These are phyloP conservation scores for Daedaleopsis sinensis DNA, from an alignment of 768 basidiomycete genomes.

Conservation along the genomic window DNA sequence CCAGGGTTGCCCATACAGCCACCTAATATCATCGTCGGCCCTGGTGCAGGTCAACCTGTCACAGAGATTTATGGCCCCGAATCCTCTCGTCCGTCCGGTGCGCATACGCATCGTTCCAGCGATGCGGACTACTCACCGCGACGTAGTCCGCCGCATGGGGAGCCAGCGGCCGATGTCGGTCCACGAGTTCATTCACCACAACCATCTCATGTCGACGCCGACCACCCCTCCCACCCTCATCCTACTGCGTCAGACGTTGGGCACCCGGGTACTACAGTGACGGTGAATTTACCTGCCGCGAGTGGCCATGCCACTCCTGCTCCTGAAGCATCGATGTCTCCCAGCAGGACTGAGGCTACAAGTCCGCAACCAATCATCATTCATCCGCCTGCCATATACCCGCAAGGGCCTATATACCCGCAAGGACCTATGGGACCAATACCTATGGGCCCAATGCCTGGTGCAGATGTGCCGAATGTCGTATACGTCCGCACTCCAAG, in stretches of 20 bases:
- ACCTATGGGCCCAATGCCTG: background rate
- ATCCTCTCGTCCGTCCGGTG: background rate
- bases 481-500: background rate
- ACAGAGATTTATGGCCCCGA: background rate
- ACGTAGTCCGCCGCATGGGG: background rate
- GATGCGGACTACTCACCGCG: background rate
- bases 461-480: background rate
- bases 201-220: background rate
- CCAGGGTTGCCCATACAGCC: background rate
- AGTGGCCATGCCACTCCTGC: background rate
- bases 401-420: no score
- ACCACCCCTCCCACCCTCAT: background rate
- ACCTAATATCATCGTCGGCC: background rate
- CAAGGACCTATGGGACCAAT: background rate
- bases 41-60: background rate
- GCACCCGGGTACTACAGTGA: background rate
- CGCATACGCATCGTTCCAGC: background rate
- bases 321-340: background rate
- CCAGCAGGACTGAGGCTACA: background rate
- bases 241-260: background rate
- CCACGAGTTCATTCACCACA: background rate
- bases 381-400: constrained; percentile 1
- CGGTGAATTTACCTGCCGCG: background rate
- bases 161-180: background rate
- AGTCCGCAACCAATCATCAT: constrained; percentile 10